Base-by-base conservation (phyloP, 257 asterid species). In the Salvia rosmarinus region DNA sequence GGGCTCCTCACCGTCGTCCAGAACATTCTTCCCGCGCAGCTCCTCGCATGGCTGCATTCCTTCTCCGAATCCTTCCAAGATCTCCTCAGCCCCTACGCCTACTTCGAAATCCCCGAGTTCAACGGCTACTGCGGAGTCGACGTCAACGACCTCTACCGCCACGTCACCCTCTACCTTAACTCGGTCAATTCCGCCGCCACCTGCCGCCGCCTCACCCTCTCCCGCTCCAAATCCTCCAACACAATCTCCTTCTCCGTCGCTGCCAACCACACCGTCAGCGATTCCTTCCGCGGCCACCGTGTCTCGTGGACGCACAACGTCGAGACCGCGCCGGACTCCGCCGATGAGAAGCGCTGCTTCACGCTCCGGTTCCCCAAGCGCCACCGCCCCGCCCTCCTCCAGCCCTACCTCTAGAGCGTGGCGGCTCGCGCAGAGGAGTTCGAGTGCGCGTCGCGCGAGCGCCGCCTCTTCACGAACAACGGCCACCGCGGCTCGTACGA, bases 101-200 rank as follows among this genome's bases (percentile, higher is more conserved):
- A 77, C 81, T 85, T 81, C 39, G 88, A 84, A 16, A 75, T 85
- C 72, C 87, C 86, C 0, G 89, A 84, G 44, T 84, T 87, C 3
- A 85, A 82, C 52, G 88, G 90, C 81, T 75, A 68, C 71, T 66
- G 86, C 59, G 92, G 84, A 1, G 85, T 84, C 55, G 88, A 82
- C 64, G 66, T 81, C 78, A 87, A 87, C 52, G 85, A 80, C 47
- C 89, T 87, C 80, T 87, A 87, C 82, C 86, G 88, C 70, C 86
- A 82, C 4, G 86, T 70, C 16, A 70, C 21, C 66, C 81, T 82
- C 51, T 87, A 84, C 73, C 81, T 87, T 71, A 79, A 75, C 80
- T 78, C 89, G 32, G 35, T 84, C 46, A 77, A 77, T 70, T 55
- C 86, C 10, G 12, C 89, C 23, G 47, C 88, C 79, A 49, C 85